Evolutionary conservation across 768 basidiomycete genomes (phyloP), one percentile per base, ranked within the genome.

Genomic region (Boletus rubropictus): DNA sequence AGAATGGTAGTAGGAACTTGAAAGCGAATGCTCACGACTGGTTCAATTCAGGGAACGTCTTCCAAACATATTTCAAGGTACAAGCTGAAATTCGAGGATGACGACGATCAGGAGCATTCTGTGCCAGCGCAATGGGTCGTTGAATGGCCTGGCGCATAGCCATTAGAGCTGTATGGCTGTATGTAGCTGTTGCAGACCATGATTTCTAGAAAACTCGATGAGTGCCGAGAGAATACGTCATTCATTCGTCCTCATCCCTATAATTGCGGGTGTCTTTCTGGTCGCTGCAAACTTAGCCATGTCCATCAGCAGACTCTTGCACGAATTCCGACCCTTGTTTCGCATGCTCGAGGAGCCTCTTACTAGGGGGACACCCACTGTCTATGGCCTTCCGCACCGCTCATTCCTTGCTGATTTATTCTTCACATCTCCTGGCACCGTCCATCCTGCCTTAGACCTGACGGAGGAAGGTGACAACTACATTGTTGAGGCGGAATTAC

Each of bases 51-150:
- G 65, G 55, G 56, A 44, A 47, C 44, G 4, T 71, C 76, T 24
- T 64, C 74, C 18, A 83, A 79, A 56, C 66, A 74, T 48, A 69
- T 72, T 42, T 76, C 80, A 1, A 69, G 69, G 46, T 92, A 92
- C 66, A 84, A 84, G 64, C 75, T 92, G 21, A 87, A 86, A 59
- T 92, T 92, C 53, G 89, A 92, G 62, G 89, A 91, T 53, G 89
- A 92, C 53, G 89, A 89, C 53, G 84, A 88, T 57, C 86, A 86
- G 64, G 84, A 86, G 49, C 86, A 89, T 57, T 57, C 74, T 29
- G 86, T 92, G 20, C 69, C 77, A n/a, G 84, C 86, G 1, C 80
- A 85, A 42, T 82, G 75, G 76, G 89, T 92, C 7, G 87, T 91
- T 24, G 88, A 89, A 62, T 89, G 83, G 78, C 87, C 87, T 28